Evolutionary conservation across 2,329 filamentous ascomycete genomes (phyloP).

Genomic region (Pestalotiopsis sp.): DNA sequence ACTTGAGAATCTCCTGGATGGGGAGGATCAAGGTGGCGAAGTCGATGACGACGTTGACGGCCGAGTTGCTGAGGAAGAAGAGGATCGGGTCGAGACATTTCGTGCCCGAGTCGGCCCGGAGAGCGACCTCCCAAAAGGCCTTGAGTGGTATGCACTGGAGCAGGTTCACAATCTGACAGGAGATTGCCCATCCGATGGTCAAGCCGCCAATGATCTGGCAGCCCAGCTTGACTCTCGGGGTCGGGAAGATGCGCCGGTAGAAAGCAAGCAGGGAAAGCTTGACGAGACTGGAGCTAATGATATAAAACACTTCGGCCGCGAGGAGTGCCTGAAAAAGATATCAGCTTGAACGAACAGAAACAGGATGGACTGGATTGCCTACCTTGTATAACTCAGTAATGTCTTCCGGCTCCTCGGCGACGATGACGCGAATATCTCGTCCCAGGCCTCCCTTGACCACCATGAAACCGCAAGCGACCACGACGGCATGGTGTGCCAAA

Average conservation of each 20-base stretch:
- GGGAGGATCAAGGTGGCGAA: constrained; percentile 17
- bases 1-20: constrained; percentile 12
- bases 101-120: constrained; percentile 11
- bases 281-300: background rate
- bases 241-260: background rate
- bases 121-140: constrained; percentile 18
- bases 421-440: background rate
- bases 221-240: background rate
- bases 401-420: background rate
- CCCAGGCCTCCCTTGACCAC: background rate
- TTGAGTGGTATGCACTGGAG: constrained; percentile 18
- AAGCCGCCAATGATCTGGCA: background rate
- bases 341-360: too few relatives aligned
- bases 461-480: background rate
- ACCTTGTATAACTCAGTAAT: background rate
- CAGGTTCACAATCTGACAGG: constrained; percentile 15
- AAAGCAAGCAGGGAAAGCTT: background rate
- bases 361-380: too few relatives aligned
- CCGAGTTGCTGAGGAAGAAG: constrained; percentile 17
- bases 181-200: constrained; percentile 15
- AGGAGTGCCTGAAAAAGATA: background rate
- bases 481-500: background rate
- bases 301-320: background rate
- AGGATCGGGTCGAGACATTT: constrained; percentile 17
- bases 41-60: constrained; percentile 19